Evolutionary conservation across 495 filamentous ascomycete species (phyloP), one percentile per base, ranked within the genome.

Genomic region (Penicillium arizonense): DNA sequence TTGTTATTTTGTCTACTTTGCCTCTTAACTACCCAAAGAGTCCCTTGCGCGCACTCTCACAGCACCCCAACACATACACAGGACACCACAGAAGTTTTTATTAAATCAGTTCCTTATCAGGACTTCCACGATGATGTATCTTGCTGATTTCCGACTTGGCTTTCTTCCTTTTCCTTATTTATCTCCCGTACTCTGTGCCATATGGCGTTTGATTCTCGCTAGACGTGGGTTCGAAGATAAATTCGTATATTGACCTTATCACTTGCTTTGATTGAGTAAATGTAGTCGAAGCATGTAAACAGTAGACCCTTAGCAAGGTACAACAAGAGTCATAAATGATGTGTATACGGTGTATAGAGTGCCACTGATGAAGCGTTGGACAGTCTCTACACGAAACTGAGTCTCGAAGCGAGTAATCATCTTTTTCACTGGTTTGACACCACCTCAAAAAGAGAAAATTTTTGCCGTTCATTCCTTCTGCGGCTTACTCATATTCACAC

Each of bases 1-100:
- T 56, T 67, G 57, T 64, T 66, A 58, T 62, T 67, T 64, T 62
- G 55, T 57, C 58, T 59, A 59, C 56, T 53, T 50, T 67, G 61
- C 58, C 63, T 64, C 61, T 58, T 52, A 58, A 61, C 58, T 62
- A 62, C 58, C 63, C 63, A 59, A 64, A 67, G 63, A 67, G 61
- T 64, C 56, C 63, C 62, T 53, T 57, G 58, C 63, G 63, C 63
- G 63, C 63, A 64, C 63, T 67, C 63, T 64, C 63, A 57, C 63
- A 64, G 44, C 47, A 20, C 55, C 54, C 46, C 53, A 52, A 56
- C 60, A 65, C 55, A 66, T 59, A 64, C 61, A 67, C 63, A 61
- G 55, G 49, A 62, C 56, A 43, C 38, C 37, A 61, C 57, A 58
- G 44, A 57, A 46, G 50, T 64, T 66, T 58, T 59, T 61, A 30